These are phyloP conservation scores for Taphrina flavorubra DNA, from an alignment of 1,139 yeast genomes.

Conservation along the genomic window DNA sequence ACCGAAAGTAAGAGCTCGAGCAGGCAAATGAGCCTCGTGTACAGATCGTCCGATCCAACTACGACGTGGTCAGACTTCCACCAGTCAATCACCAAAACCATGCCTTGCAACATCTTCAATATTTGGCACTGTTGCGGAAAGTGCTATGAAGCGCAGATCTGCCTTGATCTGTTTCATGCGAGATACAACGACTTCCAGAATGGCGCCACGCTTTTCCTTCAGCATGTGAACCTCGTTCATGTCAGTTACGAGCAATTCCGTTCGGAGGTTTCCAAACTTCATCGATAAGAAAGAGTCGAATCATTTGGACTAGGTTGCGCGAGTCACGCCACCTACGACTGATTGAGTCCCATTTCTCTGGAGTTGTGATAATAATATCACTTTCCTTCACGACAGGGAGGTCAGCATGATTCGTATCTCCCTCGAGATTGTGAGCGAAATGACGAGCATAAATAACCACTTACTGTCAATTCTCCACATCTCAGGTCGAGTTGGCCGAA, in stretches of 20 bases:
- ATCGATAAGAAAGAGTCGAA: conserved; percentile 54
- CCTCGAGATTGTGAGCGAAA: conserved; percentile 41
- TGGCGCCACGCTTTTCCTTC: conserved; percentile 59
- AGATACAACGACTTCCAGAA: conserved; percentile 61
- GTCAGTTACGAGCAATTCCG: conserved; percentile 49
- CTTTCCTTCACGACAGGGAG: conserved; percentile 56
- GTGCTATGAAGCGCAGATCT: conserved; percentile 58
- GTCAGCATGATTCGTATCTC: conserved; percentile 58
- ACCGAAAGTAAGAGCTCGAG: conserved; percentile 51
- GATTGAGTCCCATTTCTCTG: conserved; percentile 64
- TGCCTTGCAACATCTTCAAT: conserved; percentile 59
- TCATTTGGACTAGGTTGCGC: conserved; percentile 53
- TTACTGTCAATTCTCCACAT: conserved; percentile 57
- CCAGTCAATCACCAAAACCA: conserved; percentile 47
- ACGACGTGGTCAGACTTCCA: not conserved
- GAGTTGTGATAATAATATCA: conserved; percentile 61
- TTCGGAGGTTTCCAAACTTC: not conserved
- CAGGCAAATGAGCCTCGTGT: conserved; percentile 40
- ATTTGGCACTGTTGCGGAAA: conserved; percentile 64
- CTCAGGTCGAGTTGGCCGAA: conserved; percentile 53
- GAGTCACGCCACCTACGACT: conserved; percentile 60
- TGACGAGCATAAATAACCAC: not conserved
- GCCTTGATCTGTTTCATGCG: conserved; percentile 58
- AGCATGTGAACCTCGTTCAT: conserved; percentile 59
- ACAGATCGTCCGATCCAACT: conserved; percentile 43